These are phyloP conservation scores for Cubamyces sp. DNA, from an alignment of 768 basidiomycete species.

Conservation along the genomic window DNA sequence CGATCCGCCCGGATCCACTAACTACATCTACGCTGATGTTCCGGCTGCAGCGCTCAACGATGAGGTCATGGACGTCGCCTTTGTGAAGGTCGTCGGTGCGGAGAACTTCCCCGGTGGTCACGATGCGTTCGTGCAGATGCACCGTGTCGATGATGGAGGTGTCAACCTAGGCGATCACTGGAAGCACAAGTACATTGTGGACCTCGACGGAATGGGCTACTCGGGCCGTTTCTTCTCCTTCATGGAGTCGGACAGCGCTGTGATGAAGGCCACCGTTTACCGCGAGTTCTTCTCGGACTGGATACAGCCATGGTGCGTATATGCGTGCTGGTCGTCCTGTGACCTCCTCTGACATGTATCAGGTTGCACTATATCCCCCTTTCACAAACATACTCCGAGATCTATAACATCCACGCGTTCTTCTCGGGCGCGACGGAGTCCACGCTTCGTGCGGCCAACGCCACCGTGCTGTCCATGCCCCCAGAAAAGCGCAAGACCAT, in stretches of 20 bases:
- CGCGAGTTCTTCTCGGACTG: constrained; percentile 90
- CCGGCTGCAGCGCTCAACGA: constrained; percentile 65
- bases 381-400: constrained; percentile 82
- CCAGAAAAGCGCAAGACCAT: constrained; percentile 40
- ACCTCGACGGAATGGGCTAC: constrained; percentile 96
- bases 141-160: constrained; percentile 72
- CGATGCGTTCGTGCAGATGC: constrained; percentile 59
- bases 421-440: constrained; percentile 83
- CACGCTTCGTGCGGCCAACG: constrained; percentile 57
- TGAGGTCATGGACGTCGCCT: constrained; percentile 87
- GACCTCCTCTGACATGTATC: constrained; percentile 1
- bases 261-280: constrained; percentile 90
- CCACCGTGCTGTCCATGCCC: constrained; percentile 43
- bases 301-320: constrained; percentile 83
- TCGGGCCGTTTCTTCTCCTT: constrained; percentile 87
- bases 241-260: constrained; percentile 85
- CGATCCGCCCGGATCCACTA: constrained; percentile 59
- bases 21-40: constrained; percentile 64
- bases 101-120: constrained; percentile 78
- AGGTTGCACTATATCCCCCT: constrained; percentile 97
- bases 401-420: constrained; percentile 93
- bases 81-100: constrained; percentile 75
- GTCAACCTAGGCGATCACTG: constrained; percentile 87
- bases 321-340: constrained; percentile 3
- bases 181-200: constrained; percentile 89